Base-by-base conservation (phyloP, 2,329 filamentous ascomycete species). In the Aureobasidium sp. region DNA sequence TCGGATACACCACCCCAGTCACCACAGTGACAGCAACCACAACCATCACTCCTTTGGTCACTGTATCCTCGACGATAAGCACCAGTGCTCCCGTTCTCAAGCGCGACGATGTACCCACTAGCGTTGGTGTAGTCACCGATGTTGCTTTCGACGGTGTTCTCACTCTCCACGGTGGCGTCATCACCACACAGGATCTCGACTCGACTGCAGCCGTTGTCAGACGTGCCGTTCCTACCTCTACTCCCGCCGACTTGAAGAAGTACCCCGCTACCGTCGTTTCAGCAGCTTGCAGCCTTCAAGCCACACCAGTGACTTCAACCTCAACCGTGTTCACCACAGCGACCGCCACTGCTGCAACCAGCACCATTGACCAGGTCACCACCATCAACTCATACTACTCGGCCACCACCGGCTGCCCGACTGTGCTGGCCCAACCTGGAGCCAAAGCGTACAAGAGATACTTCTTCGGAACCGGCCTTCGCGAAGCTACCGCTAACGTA, bases 1-100 rank as follows among this genome's bases (percentile, higher is more conserved):
- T 64, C n/a, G 57, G 60, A 19, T 61, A 61, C 61, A 43, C 40
- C 9, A 27, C 49, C 23, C 19, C 57, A 7, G 25, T 51, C n/a
- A 46, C 55, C 17, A 46, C 43, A 4, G 15, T 19, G 6, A 29
- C 43, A 19, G 4, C 45, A 9, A 15, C n/a, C 3, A 31, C 45
- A 9, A 33, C 29, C 4, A 7, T 49, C 25, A 49, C 45, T 31
- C 25, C 25, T 31, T 31, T 31, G 29, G 10, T 10, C 10, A 31
- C 29, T 31, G 29, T 10, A 5, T 5, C 10, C 10, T 31, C 29
- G 29, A 31, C 29, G 10, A 31, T 10, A 31, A 31, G 6, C 29
- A 31, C 10, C 29, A 5, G 6, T 31, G 29, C 10, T n/a, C 17
- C 31, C 17, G 37, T 45, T 6, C 40, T n/a, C 40, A n/a, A n/a